A percentile compares a stretch with the other conserved stretches of the same genome.
Conservation (phyloP, 495 filamentous ascomycete genomes). For the Aspergillus hancockii region DNA sequence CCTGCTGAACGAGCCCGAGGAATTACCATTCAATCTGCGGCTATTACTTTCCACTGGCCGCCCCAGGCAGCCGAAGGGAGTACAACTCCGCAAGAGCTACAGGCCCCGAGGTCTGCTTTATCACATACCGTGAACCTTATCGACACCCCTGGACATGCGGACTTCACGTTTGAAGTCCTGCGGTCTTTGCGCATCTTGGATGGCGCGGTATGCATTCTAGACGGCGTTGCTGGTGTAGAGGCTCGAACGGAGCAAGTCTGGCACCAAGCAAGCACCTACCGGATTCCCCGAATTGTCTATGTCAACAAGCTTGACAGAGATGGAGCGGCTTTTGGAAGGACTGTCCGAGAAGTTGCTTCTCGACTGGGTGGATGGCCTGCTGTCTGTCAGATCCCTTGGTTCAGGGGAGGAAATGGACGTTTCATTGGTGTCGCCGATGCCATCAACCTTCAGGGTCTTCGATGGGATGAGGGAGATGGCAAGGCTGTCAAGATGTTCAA, state of each 20-base stretch:
- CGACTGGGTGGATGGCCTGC: constrained; percentile 83
- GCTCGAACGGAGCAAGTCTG: constrained; percentile 98
- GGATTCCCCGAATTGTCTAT: constrained; percentile 83
- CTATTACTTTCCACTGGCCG: constrained; percentile 93
- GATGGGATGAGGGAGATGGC: constrained; percentile 64
- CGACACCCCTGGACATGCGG: constrained; percentile 95
- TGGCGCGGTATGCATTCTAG: constrained; percentile 92
- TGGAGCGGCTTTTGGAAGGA: constrained; percentile 85
- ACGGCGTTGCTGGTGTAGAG: constrained; percentile 95
- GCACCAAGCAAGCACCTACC: constrained; percentile 81
- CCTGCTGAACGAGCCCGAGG: constrained; percentile 91
- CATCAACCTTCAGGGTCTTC: constrained; percentile 57
- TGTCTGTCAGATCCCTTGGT: constrained; percentile 95
- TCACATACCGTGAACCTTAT: constrained; percentile 87
- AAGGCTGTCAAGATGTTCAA: constrained; percentile 54
- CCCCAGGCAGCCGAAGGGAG: constrained; percentile 35
- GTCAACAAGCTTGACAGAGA: constrained; percentile 97
- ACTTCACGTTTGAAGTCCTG: constrained; percentile 97
- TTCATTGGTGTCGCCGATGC: constrained; percentile 85
- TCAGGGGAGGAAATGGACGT: constrained; percentile 67
- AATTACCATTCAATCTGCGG: constrained; percentile 97
- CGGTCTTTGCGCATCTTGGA: constrained; percentile 91
- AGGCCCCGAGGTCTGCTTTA: constrained; percentile 38
- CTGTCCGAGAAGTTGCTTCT: constrained; percentile 79
- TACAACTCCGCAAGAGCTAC: constrained; percentile 13